Conservation (phyloP, 2,329 filamentous ascomycete genomes). For the Fusarium zealandicum region DNA sequence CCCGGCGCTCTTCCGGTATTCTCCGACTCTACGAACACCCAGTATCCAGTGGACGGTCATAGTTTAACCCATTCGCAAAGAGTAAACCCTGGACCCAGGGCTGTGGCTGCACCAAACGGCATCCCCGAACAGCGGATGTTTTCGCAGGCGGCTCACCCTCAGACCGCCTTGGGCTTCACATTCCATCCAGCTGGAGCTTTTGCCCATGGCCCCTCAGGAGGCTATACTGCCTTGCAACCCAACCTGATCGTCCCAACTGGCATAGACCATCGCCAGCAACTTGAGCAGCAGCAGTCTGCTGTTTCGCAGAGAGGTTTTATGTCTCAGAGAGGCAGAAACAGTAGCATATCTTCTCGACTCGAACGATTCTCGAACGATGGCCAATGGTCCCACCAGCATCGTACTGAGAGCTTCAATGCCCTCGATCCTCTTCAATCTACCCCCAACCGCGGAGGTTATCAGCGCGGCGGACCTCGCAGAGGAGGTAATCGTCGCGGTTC, state of each 20-base stretch:
- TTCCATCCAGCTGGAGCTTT: conserved; percentile 12
- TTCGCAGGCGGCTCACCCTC: background rate
- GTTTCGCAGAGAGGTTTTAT: conserved; percentile 4
- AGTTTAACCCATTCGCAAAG: background rate
- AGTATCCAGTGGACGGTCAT: background rate
- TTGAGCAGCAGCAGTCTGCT: conserved; percentile 4
- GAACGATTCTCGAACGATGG: conserved; percentile 5
- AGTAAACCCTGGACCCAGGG: background rate
- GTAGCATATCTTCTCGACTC: conserved; percentile 15
- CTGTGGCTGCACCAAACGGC: background rate
- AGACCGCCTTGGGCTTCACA: conserved; percentile 1
- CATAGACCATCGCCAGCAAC: conserved; percentile 10
- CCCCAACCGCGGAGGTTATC: conserved; percentile 16
- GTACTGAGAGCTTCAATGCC: conserved; percentile 16
- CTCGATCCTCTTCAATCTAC: background rate
- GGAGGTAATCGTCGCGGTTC: conserved; percentile 28
- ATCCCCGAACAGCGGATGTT: conserved; percentile 2
- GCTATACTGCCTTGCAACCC: background rate
- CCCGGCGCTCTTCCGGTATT: background rate
- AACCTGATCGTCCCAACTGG: conserved; percentile 1
- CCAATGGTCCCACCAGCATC: conserved; percentile 21
- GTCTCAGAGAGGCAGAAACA: conserved; percentile 6
- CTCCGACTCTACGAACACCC: conserved; percentile 1
- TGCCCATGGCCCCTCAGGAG: conserved; percentile 1
- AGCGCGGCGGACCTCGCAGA: conserved; percentile 22